Percentiles rank a stretch among this genome's conserved stretches.
Evolutionary conservation across 495 filamentous ascomycete genomes (phyloP).

Genomic region (Ramalina intermedia): DNA sequence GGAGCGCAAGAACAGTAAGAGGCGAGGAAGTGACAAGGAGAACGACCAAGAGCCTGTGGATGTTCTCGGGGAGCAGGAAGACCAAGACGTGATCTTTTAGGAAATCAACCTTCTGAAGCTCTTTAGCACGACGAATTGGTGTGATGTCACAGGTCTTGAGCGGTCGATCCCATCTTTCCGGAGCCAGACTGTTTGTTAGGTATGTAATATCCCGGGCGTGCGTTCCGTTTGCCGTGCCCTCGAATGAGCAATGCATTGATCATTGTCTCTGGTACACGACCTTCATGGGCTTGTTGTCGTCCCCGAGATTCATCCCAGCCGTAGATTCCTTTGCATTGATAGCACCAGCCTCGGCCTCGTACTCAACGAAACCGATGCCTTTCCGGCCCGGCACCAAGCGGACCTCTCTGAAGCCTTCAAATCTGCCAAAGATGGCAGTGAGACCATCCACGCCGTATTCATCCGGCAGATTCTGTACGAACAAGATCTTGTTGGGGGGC

Average conservation of each 20-base stretch:
- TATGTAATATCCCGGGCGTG: too few species aligned
- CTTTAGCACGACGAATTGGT: neutral
- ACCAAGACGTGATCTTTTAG: slow-evolving; percentile 93
- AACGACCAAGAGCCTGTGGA: slow-evolving; percentile 40
- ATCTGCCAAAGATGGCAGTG: slow-evolving; percentile 67
- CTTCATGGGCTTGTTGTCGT: slow-evolving; percentile 52
- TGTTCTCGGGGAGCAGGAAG: slow-evolving; percentile 71
- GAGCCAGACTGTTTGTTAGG: too few species aligned
- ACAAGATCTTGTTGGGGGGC: slow-evolving; percentile 94
- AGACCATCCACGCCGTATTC: slow-evolving; percentile 70
- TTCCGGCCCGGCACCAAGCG: slow-evolving; percentile 73
- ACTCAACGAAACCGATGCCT: slow-evolving; percentile 94
- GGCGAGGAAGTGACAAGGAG: slow-evolving; percentile 27
- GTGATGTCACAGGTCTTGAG: neutral
- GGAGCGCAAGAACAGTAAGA: slow-evolving; percentile 18
- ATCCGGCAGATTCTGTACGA: slow-evolving; percentile 84
- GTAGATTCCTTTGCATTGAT: slow-evolving; percentile 93
- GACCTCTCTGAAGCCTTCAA: slow-evolving; percentile 90
- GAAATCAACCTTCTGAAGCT: too few species aligned
- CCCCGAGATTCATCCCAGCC: slow-evolving; percentile 73
- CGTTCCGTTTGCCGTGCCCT: too few species aligned
- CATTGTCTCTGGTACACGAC: slow-evolving; percentile 88
- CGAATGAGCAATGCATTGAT: slow-evolving; percentile 1
- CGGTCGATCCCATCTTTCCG: neutral
- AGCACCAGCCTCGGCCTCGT: slow-evolving; percentile 75